Percentiles rank a stretch among this genome's conserved stretches.
Conservation (phyloP, 768 basidiomycete genomes). For the Psilocybe subaeruginosa region DNA sequence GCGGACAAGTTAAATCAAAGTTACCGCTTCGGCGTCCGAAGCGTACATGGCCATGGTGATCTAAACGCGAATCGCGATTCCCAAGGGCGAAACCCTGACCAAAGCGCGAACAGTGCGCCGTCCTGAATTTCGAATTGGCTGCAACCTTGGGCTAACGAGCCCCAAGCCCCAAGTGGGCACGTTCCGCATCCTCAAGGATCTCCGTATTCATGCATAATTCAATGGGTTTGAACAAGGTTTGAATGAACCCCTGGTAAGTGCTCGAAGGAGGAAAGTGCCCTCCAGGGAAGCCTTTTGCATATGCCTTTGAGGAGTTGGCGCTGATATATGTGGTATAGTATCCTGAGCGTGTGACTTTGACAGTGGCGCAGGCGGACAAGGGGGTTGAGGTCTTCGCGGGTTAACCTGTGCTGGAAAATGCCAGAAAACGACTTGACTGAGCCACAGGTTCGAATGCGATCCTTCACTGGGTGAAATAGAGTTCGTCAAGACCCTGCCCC, state of each 20-base stretch:
- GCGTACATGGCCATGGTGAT: neutral
- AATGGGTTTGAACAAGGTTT: neutral
- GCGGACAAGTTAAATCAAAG: neutral
- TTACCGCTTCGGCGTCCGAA: neutral
- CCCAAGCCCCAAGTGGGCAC: neutral
- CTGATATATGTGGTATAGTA: neutral
- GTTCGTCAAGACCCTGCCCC: neutral
- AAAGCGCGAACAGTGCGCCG: neutral
- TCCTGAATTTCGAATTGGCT: neutral
- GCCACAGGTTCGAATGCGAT: neutral
- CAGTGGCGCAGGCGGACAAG: neutral
- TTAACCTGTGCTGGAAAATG: neutral
- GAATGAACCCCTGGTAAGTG: neutral
- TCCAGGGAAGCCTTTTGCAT: neutral
- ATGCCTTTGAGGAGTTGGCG: neutral
- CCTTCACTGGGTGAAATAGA: neutral
- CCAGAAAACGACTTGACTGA: neutral
- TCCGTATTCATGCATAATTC: neutral
- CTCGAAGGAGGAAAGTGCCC: neutral
- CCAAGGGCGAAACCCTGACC: neutral
- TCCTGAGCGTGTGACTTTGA: neutral
- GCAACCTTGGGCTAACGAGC: neutral
- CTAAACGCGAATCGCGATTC: constrained; percentile 1
- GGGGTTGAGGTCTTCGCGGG: neutral
- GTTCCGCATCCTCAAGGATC: neutral